Base-by-base conservation (phyloP, 352 stramenopile genomes). In the Pythium coloratum region DNA sequence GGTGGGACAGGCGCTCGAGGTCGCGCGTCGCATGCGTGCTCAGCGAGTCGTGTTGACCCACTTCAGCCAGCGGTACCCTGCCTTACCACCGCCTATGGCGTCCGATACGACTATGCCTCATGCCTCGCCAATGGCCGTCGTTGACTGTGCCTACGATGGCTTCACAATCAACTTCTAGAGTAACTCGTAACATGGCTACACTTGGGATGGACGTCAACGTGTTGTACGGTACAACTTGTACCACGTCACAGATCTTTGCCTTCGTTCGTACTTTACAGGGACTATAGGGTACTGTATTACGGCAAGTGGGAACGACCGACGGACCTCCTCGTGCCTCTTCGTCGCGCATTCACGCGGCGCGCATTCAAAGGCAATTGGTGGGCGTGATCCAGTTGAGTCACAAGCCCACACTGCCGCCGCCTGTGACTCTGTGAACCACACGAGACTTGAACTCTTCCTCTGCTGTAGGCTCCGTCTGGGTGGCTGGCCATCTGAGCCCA, bases 31-130 rank as follows among this genome's bases (percentile, higher is more conserved):
- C 44, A 79, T 87, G 84, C 65, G 95, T 82, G 95, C 94, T 2
- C 78, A 91, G 20, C 76, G 85, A 50, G 79, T 96, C 12, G 78
- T 99, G n/a, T 77, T 99, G 20, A 99, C 97, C 24, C 97, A 99
- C 78, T 99, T 99, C 70, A 92, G 84, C 64, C 84, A 94, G 66
- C 72, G 84, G 3, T 92, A 94, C 49, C 82, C 84, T 20, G 81
- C 82, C 6, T 62, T 89, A 0, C 82, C 82, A 2, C 82, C 82
- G 7, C 59, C 74, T 8, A 44, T 84, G 58, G 54, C 42, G 28
- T 30, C 7, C 34, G 60, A 18, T 14, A 42, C 32, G 0, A n/a
- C 24, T 24, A 0, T 24, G 9, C n/a, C 24, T 9, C 53, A 2
- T 4, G 12, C 0, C 1, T 33, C 16, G 0, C n/a, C 55, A n/a